A percentile compares a stretch with the other conserved stretches of the same genome.
Evolutionary conservation across 805 yeast genomes (phyloP).

Genomic region (Hanseniaspora valbyensis): DNA sequence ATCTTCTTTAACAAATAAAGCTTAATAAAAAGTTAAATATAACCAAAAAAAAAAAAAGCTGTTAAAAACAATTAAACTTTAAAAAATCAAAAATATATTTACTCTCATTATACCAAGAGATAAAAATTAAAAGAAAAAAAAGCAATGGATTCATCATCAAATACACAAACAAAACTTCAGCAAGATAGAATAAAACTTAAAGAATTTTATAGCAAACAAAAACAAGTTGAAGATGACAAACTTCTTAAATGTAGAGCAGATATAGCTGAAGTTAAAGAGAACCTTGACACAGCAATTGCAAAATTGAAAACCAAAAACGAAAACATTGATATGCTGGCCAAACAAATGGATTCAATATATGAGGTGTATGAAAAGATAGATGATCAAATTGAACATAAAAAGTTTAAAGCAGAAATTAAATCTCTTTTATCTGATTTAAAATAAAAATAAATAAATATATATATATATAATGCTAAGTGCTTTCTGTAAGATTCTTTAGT

Average conservation of each 20-base stretch:
- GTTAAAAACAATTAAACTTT: too few species aligned
- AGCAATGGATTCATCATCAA: background rate
- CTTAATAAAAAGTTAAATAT: background rate
- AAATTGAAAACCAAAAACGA: background rate
- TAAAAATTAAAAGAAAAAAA: background rate
- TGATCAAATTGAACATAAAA: background rate
- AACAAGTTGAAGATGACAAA: background rate
- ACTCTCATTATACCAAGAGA: too few species aligned
- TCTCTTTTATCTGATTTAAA: background rate
- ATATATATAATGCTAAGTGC: background rate
- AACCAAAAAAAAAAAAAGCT: background rate
- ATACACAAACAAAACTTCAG: conserved; percentile 9
- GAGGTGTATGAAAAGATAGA: background rate
- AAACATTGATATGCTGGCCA: background rate
- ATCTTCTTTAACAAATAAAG: background rate
- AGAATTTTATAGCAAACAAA: conserved; percentile 8
- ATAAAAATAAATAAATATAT: background rate
- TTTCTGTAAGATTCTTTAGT: background rate
- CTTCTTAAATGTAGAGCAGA: conserved; percentile 2
- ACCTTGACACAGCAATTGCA: background rate
- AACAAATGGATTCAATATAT: background rate
- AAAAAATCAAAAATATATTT: too few species aligned
- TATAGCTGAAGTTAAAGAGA: background rate
- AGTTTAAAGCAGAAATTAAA: background rate
- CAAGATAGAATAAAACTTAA: conserved; percentile 11